A percentile compares a stretch with the other conserved stretches of the same genome.
Conservation (phyloP, 2,329 filamentous ascomycete species). For the Pyrenophora graminea region DNA sequence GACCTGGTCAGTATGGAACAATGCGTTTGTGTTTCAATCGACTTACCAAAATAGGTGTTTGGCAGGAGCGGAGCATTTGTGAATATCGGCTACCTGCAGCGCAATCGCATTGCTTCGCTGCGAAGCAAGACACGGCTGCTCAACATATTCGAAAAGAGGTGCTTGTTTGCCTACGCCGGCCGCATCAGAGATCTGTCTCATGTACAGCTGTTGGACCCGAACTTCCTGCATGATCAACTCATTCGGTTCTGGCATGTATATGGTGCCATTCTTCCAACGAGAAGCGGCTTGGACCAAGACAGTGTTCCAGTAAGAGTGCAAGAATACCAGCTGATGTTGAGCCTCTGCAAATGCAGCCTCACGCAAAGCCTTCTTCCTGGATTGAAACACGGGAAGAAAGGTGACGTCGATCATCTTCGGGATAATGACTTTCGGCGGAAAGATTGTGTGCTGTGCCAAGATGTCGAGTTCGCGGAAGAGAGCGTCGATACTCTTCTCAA, state of each 20-base stretch:
- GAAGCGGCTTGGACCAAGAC: constrained; percentile 34
- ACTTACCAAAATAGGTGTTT: constrained; percentile 45
- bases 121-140: constrained; percentile 38
- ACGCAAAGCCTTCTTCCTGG: constrained; percentile 25
- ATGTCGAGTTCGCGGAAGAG: constrained; percentile 42
- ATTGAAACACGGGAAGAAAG: constrained; percentile 42
- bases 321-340: constrained; percentile 41
- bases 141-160: constrained; percentile 41
- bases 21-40: constrained; percentile 32
- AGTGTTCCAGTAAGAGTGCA: constrained; percentile 45
- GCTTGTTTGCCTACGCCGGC: constrained; percentile 36
- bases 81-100: constrained; percentile 34
- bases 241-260: constrained; percentile 42
- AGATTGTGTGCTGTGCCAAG: constrained; percentile 32
- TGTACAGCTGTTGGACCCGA: constrained; percentile 39
- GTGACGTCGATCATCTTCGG: constrained; percentile 42
- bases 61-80: constrained; percentile 38
- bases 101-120: constrained; percentile 16
- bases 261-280: constrained; percentile 36
- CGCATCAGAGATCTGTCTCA: constrained; percentile 39
- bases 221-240: constrained; percentile 42
- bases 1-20: constrained; percentile 36
- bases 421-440: constrained; percentile 35
- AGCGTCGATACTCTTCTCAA: constrained; percentile 39
- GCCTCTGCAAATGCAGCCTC: constrained; percentile 33